Evolutionary conservation across 192 early-diverging fungal genomes (phyloP).

Genomic region (Allomyces arbusculus): DNA sequence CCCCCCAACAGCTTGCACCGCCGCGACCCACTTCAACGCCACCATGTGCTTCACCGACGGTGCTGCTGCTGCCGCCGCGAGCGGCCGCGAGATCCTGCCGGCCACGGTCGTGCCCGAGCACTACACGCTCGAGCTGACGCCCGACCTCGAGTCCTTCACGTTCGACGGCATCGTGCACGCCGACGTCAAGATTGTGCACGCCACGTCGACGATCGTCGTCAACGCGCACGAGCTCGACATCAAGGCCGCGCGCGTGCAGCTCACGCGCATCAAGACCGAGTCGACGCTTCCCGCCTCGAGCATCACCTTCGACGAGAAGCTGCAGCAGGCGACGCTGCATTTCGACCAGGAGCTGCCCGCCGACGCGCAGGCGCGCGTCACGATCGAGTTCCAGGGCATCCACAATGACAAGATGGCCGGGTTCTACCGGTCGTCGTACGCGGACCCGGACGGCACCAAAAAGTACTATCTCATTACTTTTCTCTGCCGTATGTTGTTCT

Average conservation of each 20-base stretch:
- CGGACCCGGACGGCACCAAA: conserved; percentile 26
- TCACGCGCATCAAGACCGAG: conserved; percentile 20
- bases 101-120: conserved; percentile 63
- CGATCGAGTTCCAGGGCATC: conserved; percentile 34
- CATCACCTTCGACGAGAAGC: conserved; percentile 20
- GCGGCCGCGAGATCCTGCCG: conserved; percentile 54
- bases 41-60: too few relatives aligned
- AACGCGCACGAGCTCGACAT: conserved; percentile 49
- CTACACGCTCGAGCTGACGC: conserved; percentile 60
- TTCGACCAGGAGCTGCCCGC: conserved; percentile 35
- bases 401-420: conserved; percentile 52
- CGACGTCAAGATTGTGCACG: conserved; percentile 36
- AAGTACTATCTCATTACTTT: neutral
- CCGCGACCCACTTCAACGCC: too few relatives aligned
- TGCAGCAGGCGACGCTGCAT: conserved; percentile 26
- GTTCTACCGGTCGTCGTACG: conserved; percentile 76
- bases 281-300: conserved; percentile 16
- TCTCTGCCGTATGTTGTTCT: neutral
- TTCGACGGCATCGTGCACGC: conserved; percentile 52
- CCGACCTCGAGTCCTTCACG: conserved; percentile 56
- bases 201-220: conserved; percentile 40
- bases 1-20: too few relatives aligned
- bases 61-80: conserved; percentile 1
- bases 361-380: conserved; percentile 25
- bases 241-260: conserved; percentile 17